Evolutionary conservation across 228 moss, liverwort and hornwort species (phyloP).

Genomic region (Sphagnum magellanicum): DNA sequence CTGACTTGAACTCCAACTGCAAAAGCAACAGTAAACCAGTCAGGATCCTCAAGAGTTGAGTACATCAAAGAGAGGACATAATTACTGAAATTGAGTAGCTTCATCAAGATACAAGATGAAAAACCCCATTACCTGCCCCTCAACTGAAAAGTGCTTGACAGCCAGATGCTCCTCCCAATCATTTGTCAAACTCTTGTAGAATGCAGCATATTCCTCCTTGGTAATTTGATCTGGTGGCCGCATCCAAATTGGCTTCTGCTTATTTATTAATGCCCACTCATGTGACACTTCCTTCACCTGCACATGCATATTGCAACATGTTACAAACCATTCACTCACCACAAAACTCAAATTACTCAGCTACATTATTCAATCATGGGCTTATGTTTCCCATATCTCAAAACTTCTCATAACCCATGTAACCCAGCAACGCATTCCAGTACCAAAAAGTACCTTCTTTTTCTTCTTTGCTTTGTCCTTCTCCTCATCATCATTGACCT

Average conservation of each 20-base stretch:
- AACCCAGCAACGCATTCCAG: no score
- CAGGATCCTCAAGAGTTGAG: background rate
- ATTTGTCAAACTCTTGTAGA: conserved; percentile 22
- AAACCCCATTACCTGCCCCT: conserved; percentile 1
- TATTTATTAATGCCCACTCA: conserved; percentile 15
- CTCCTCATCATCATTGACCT: conserved; percentile 12
- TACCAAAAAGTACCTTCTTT: conserved; percentile 3
- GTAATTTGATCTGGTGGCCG: conserved; percentile 15
- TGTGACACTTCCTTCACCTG: conserved; percentile 17
- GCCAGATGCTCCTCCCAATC: conserved; percentile 25
- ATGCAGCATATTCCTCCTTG: conserved; percentile 17
- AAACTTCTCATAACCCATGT: no score
- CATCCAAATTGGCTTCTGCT: conserved; percentile 23
- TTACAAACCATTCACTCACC: background rate
- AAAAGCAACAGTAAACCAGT: background rate
- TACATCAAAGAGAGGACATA: background rate
- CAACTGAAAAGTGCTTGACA: conserved; percentile 19
- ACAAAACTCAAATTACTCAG: no score
- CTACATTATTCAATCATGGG: no score
- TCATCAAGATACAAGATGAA: background rate
- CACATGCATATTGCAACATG: background rate
- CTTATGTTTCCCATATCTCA: no score
- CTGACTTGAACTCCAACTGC: conserved; percentile 17
- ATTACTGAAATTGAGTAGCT: background rate
- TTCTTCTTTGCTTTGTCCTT: conserved; percentile 6